Conservation (phyloP, 2,329 filamentous ascomycete species). For the Pyrenochaeta sp. region DNA sequence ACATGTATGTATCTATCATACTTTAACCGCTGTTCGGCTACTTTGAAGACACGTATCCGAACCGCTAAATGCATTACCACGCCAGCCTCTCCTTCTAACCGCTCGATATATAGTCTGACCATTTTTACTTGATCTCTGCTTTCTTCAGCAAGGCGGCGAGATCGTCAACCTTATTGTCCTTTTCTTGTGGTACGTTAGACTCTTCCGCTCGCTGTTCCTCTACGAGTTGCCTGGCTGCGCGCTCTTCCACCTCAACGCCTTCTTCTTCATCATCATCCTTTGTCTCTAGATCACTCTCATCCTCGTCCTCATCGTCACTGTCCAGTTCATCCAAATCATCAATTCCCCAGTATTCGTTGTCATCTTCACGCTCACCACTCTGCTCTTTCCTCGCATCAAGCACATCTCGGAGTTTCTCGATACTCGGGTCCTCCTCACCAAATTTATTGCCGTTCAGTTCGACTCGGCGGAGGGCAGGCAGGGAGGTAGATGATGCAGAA, state of each 20-base stretch:
- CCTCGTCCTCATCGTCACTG: slow-evolving; percentile 83
- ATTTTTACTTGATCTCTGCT: slow-evolving; percentile 58
- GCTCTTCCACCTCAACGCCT: slow-evolving; percentile 56
- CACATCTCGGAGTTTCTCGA: slow-evolving; percentile 70
- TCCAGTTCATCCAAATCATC: slow-evolving; percentile 81
- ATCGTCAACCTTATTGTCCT: slow-evolving; percentile 82
- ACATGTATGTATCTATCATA: not conserved
- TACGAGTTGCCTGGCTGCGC: slow-evolving; percentile 63
- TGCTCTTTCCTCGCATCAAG: slow-evolving; percentile 79
- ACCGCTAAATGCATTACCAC: not conserved
- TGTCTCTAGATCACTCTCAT: slow-evolving; percentile 67
- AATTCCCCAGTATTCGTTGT: slow-evolving; percentile 60
- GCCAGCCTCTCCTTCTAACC: not conserved
- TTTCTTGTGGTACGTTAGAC: slow-evolving; percentile 73
- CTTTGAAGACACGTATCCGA: not conserved
- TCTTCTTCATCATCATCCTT: slow-evolving; percentile 75
- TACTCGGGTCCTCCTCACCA: slow-evolving; percentile 78
- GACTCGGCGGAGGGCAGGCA: slow-evolving; percentile 82
- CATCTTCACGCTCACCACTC: slow-evolving; percentile 59
- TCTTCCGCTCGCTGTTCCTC: slow-evolving; percentile 77
- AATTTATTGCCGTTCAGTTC: slow-evolving; percentile 98
- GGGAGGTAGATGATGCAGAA: slow-evolving; percentile 67
- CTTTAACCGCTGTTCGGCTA: not conserved
- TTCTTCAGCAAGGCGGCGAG: slow-evolving; percentile 79
- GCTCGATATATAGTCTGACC: not conserved